Base-by-base conservation (phyloP, 352 stramenopile genomes). In the Globisporangium apiculatum region DNA sequence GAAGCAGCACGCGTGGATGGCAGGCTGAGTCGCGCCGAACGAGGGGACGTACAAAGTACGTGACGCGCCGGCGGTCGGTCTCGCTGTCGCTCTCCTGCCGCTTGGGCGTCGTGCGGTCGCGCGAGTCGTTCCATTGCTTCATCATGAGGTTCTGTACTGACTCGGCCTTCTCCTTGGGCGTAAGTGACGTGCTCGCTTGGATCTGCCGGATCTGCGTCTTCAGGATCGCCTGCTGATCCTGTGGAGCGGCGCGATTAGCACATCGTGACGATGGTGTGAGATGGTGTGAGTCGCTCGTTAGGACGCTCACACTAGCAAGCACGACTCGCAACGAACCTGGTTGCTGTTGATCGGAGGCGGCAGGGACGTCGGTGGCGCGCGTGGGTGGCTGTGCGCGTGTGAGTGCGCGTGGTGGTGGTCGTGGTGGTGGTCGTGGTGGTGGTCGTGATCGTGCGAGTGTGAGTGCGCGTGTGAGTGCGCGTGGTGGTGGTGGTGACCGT, bases 81-180 rank as follows among this genome's bases (percentile, higher is more conserved):
- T 89, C 75, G 5, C 41, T 65, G 56, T 89, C 73, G 53, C 60
- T 78, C 52, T 79, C 66, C 10, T 55, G 62, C 60, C 76, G 71
- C 4, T 68, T 62, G 31, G 67, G 57, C 43, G 64, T 64, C 2
- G 74, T 67, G 52, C 83, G 83, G 38, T 79, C 73, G 53, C 83
- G 81, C 24, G 80, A 76, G 49, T 89, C 80, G 14, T 81, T 91
- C 80, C 81, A 94, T 37, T 81, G 63, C 65, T 92, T 83, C 82
- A 91, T 94, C 84, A 94, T 94, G 38, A 94, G 73, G 38, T 87
- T 86, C 57, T 94, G 81, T 43, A 94, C 77, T 9, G 73, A 87
- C 51, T 91, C 79, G 18, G 81, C 81, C 58, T 94, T 94, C 67
- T 91, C 78, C 61, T 91, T 89, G 12, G 79, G 79, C 1, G 79